These are phyloP conservation scores for Metschnikowia orientalis DNA, from an alignment of 805 yeast species.

Conservation along the genomic window DNA sequence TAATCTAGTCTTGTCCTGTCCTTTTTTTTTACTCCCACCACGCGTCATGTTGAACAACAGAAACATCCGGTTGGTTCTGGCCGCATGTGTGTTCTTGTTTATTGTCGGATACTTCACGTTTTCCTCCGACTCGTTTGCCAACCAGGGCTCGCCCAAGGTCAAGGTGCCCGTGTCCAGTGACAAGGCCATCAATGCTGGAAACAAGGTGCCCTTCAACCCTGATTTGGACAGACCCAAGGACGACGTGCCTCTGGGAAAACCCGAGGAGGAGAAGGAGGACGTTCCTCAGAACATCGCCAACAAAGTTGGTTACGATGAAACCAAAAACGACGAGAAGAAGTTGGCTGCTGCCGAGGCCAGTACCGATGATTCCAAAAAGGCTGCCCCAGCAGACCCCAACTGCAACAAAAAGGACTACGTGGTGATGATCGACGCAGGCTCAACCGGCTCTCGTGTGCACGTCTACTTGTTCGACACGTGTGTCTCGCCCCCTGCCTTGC, in stretches of 20 bases:
- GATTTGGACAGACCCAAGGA: background rate
- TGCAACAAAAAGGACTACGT: conserved; percentile 60
- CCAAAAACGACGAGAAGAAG: background rate
- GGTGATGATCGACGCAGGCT: conserved; percentile 96
- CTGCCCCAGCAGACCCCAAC: conserved; percentile 3
- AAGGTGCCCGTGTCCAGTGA: conserved; percentile 15
- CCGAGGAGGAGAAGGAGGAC: background rate
- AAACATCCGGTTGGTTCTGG: conserved; percentile 50
- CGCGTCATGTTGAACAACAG: conserved; percentile 38
- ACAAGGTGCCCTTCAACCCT: conserved; percentile 1
- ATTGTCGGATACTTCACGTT: conserved; percentile 48
- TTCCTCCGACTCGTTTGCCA: conserved; percentile 35
- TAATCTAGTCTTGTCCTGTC: no score
- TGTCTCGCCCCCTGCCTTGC: conserved; percentile 72
- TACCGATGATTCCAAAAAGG: background rate
- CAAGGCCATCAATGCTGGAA: conserved; percentile 12
- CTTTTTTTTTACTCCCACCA: no score
- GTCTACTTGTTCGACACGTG: conserved; percentile 90
- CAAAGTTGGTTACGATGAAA: conserved; percentile 1
- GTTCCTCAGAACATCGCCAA: conserved; percentile 2
- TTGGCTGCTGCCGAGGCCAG: conserved; percentile 2
- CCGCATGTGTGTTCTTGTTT: conserved; percentile 47
- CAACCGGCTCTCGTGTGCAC: conserved; percentile 95
- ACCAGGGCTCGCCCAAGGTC: conserved; percentile 27
- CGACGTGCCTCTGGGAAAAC: conserved; percentile 4